Percentiles rank a stretch among this genome's conserved stretches.
Evolutionary conservation across 2,329 filamentous ascomycete species (phyloP).

Genomic region (Cyclaneusma minus): DNA sequence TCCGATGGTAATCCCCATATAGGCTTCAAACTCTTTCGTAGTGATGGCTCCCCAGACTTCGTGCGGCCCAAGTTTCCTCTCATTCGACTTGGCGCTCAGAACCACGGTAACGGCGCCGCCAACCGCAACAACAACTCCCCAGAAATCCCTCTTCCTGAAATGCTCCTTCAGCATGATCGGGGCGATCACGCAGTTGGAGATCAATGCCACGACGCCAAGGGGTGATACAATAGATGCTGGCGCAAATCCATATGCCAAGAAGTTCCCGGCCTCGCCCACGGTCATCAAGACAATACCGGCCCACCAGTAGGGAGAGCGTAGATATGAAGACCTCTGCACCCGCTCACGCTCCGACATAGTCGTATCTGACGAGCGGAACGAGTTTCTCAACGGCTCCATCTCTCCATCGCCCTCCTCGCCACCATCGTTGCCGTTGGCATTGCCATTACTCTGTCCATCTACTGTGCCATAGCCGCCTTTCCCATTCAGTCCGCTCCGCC

Average conservation of each 20-base stretch:
- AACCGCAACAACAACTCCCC: constrained; percentile 78
- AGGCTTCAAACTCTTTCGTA: constrained; percentile 78
- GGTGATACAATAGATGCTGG: constrained; percentile 96
- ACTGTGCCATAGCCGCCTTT: constrained; percentile 27
- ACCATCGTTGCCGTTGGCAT: constrained; percentile 9
- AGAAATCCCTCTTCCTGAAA: constrained; percentile 71
- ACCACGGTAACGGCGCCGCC: constrained; percentile 85
- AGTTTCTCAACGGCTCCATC: constrained; percentile 35
- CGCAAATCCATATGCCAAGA: constrained; percentile 92
- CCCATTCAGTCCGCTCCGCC: constrained; percentile 16
- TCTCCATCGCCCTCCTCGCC: constrained; percentile 25
- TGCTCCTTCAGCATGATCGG: constrained; percentile 85
- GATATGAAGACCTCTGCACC: constrained; percentile 45
- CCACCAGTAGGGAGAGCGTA: constrained; percentile 95
- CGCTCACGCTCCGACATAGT: constrained; percentile 21
- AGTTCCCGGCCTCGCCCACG: constrained; percentile 87
- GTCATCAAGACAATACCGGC: constrained; percentile 83
- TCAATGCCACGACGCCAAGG: constrained; percentile 85
- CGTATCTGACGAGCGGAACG: constrained; percentile 28
- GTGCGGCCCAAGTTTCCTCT: constrained; percentile 79
- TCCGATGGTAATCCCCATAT: constrained; percentile 59
- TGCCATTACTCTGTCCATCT: constrained; percentile 17
- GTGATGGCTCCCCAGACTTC: constrained; percentile 86
- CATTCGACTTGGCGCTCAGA: constrained; percentile 74
- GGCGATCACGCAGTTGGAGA: constrained; percentile 94